Base-by-base conservation (phyloP, 768 basidiomycete genomes). In the Amanita subjunquillea region DNA sequence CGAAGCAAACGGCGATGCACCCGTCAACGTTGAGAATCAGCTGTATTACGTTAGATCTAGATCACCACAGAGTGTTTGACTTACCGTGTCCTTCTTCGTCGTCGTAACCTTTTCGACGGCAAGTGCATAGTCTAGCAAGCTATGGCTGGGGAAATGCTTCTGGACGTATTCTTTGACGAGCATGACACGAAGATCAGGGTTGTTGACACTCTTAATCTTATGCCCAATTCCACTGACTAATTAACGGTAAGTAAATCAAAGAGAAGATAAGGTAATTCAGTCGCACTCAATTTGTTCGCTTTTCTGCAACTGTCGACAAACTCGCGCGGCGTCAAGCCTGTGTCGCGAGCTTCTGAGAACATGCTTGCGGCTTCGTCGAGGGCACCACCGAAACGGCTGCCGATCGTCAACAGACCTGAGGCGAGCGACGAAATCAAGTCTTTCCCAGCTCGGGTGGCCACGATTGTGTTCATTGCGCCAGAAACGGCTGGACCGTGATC, bases 391-490 rank as follows among this genome's bases (percentile, higher is more conserved):
- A 99, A 98, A 57, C 93, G 90, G 71, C 87, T 89, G 64, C 95
- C 95, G 63, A 99, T 98, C 58, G 95, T 98, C 66, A 99, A 77
- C 57, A 98, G 81, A 76, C 95, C 95, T 51, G 93, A 92, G 8
- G 89, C 87, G 56, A 99, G 79, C 55, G 92, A 96, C 4, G 94
- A 97, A 65, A 99, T 93, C 61, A 98, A 72, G 67, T 99, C 95
- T 74, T 98, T 98, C 67, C 95, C 95, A n/a, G 95, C 95, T 72
- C 95, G 95, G n/a, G 92, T 86, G 17, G 95, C 93, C 66, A 99
- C 94, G 66, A 99, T 97, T 57, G 95, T 96, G 78, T 96, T 99
- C 95, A 99, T 99, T 20, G 95, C 95, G 71, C 76, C 92, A 67
- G 91, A 94, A n/a, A 96, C 92, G 52, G 92, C 92, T 6, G 93